Evolutionary conservation across 1,284 basidiomycete genomes (phyloP), one percentile per base, ranked within the genome.

Genomic region (Apiotrichum akiyoshidainum): DNA sequence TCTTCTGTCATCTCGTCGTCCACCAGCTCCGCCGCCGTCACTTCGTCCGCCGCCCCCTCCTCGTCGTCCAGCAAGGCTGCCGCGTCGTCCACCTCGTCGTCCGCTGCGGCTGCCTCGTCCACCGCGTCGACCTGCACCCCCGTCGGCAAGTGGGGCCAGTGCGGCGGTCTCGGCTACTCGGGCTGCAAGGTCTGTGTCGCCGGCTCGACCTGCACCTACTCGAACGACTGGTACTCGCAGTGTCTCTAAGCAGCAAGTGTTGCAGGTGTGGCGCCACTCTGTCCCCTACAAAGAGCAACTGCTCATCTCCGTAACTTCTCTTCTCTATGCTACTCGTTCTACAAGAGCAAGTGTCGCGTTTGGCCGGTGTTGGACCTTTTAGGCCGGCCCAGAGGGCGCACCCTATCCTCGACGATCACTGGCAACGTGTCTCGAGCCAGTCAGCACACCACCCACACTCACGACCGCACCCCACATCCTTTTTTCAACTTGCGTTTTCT

Each of bases 131-230:
- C 50, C 17, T 37, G 52, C 31, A 47, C 34, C 40, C 42, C 42
- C 42, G 34, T 54, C 39, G 8, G 26, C 45, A 46, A 46, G 45
- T 46, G 45, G 45, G 45, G 45, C 31, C 45, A 46, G 45, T 46
- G 45, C 17, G 45, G 45, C 26, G 45, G 45, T 12, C 1, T 14
- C 26, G 11, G 13, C 13, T 46, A 2, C 22, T 26, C 45, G 10
- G 45, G 45, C 26, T 46, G 45, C 45, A 46, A n/a, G n/a, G 45
- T 46, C 45, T 46, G 45, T 17, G 31, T 33, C 26, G 8, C 45
- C 16, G 45, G 45, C 31, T 46, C 45, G 13, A 46, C 22, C 22
- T 46, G 45, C 45, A 46, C 45, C 1, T 46, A 31, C 45, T 5
- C 10, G 13, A 46, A 46, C 31, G 45, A 46, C 45, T 46, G 45